phyloP scores from a whole-genome alignment of 2,329 filamentous ascomycete genomes.

The Aspergillus vadensis region DNA sequence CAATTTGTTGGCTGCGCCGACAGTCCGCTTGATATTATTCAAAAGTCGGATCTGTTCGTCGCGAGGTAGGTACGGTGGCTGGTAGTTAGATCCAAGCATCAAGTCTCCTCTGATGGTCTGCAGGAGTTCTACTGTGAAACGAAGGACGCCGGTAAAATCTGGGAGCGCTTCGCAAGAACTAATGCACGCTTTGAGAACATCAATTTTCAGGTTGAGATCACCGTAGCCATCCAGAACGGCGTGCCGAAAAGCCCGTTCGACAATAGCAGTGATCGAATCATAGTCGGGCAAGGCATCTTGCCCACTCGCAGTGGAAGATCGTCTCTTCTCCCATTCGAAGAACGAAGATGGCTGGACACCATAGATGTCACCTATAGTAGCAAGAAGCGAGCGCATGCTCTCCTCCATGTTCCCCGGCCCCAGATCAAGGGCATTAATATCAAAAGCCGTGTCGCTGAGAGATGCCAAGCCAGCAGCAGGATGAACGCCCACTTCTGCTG shows the following conservation, averaged over 20 bases:
- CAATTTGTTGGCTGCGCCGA: conserved; percentile 72
- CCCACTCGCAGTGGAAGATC: conserved; percentile 22
- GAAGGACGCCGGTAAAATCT: conserved; percentile 86
- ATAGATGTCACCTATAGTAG: conserved; percentile 43
- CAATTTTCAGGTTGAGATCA: conserved; percentile 76
- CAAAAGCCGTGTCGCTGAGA: conserved; percentile 58
- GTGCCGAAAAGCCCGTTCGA: conserved; percentile 50
- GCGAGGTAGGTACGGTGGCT: conserved; percentile 67
- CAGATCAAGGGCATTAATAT: conserved; percentile 47
- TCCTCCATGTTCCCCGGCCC: conserved; percentile 46
- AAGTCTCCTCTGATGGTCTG: conserved; percentile 75
- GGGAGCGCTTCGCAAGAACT: conserved; percentile 92
- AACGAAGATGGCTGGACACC: conserved; percentile 43
- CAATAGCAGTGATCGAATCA: conserved; percentile 42
- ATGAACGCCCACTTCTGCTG: conserved; percentile 94
- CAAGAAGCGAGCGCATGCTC: conserved; percentile 43
- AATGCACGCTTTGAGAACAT: conserved; percentile 85
- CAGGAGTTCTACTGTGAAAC: conserved; percentile 81
- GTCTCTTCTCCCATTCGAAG: conserved; percentile 36
- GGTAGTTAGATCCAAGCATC: conserved; percentile 71
- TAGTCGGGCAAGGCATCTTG: conserved; percentile 27
- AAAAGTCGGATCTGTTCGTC: conserved; percentile 86
- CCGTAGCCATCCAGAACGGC: conserved; percentile 63
- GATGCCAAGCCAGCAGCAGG: conserved; percentile 84
- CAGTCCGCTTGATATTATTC: conserved; percentile 82